Evolutionary conservation across 2,329 filamentous ascomycete genomes (phyloP).

Genomic region (Hypoxylon sp.): DNA sequence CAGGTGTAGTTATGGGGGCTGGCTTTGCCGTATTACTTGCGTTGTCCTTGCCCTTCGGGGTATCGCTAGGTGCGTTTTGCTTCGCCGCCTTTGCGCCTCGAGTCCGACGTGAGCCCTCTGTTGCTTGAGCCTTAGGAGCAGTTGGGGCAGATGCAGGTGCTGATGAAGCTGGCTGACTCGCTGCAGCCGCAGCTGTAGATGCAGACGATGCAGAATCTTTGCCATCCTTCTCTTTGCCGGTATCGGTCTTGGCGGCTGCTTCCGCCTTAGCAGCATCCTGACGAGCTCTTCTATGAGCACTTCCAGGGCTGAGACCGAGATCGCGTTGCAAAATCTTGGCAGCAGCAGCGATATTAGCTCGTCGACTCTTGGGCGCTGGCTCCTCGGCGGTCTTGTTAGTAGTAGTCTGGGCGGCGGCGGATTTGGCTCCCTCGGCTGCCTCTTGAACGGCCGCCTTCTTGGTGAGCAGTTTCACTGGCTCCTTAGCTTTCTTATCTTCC

Average conservation of each 20-base stretch:
- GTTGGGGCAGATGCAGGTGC: conserved; percentile 47
- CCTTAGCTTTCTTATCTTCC: conserved; percentile 68
- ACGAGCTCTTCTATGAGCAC: conserved; percentile 71
- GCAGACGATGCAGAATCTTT: conserved; percentile 39
- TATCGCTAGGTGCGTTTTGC: conserved; percentile 47
- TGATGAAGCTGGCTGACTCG: conserved; percentile 43
- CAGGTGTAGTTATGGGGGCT: conserved; percentile 47
- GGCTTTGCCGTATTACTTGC: conserved; percentile 47
- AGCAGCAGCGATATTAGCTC: conserved; percentile 72
- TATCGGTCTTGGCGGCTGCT: conserved; percentile 57
- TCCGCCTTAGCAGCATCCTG: conserved; percentile 71
- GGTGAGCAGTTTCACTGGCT: conserved; percentile 73
- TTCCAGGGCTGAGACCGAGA: conserved; percentile 73
- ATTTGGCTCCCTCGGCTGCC: conserved; percentile 61
- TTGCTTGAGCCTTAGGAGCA: conserved; percentile 48
- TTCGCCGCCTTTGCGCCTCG: conserved; percentile 55
- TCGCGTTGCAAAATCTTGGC: conserved; percentile 76
- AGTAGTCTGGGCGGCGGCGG: conserved; percentile 56
- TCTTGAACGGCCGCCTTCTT: conserved; percentile 68
- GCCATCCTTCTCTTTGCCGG: conserved; percentile 48
- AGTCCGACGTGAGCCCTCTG: conserved; percentile 53
- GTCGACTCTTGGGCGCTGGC: conserved; percentile 66
- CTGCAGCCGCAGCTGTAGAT: conserved; percentile 39
- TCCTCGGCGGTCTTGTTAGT: conserved; percentile 51
- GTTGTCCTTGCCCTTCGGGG: conserved; percentile 48